These are phyloP conservation scores for Sporisorium exsertum DNA, from an alignment of 1,284 basidiomycete genomes.

Conservation along the genomic window DNA sequence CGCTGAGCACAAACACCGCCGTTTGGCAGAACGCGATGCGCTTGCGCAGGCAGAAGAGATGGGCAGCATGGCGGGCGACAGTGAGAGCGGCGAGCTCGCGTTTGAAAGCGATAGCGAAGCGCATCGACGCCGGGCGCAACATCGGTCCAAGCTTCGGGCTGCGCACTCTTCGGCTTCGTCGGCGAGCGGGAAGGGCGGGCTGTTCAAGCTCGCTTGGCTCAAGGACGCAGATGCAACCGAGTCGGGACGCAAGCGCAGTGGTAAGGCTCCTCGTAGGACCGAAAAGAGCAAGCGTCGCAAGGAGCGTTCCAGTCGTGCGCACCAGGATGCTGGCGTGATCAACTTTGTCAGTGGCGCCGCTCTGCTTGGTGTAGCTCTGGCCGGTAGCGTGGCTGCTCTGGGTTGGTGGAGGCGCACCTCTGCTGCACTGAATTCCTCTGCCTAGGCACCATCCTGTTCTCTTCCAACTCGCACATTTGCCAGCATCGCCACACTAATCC, in stretches of 20 bases:
- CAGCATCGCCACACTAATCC: not conserved
- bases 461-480: not conserved
- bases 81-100: slow-evolving; percentile 39
- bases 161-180: slow-evolving; percentile 7
- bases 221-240: slow-evolving; percentile 12
- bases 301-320: slow-evolving; percentile 21
- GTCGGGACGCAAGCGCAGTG: slow-evolving; percentile 20
- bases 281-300: slow-evolving; percentile 31
- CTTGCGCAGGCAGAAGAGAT: slow-evolving; percentile 48
- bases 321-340: slow-evolving; percentile 39
- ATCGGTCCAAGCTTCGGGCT: slow-evolving; percentile 14
- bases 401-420: slow-evolving; percentile 53
- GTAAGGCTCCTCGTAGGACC: slow-evolving; percentile 16
- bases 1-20: slow-evolving; percentile 23
- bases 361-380: slow-evolving; percentile 46
- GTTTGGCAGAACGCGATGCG: slow-evolving; percentile 26
- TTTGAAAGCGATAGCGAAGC: slow-evolving; percentile 50
- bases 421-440: slow-evolving; percentile 36
- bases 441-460: not conserved
- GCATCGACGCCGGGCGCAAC: slow-evolving; percentile 19
- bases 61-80: slow-evolving; percentile 47
- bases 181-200: slow-evolving; percentile 11
- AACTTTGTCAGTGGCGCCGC: slow-evolving; percentile 55
- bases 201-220: slow-evolving; percentile 28
- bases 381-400: slow-evolving; percentile 48